Conservation (phyloP, 306 rosid genomes). For the Cucumis melo region DNA sequence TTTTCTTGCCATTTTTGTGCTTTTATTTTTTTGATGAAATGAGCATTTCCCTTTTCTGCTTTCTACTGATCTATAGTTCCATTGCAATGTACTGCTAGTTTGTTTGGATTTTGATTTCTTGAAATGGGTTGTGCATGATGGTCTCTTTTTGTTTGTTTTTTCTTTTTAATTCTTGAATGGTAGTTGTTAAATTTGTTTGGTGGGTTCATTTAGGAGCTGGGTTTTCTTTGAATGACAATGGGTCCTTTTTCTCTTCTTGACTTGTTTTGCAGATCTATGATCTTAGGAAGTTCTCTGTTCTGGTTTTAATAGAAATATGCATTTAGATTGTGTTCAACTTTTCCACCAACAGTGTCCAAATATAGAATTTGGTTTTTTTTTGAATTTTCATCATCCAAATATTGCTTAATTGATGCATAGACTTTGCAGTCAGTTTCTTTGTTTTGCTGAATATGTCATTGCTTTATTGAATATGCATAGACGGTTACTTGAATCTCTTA, state of each 20-base stretch:
- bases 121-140: neutral
- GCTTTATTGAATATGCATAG: too few species aligned
- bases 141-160: neutral
- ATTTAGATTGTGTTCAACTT: too few species aligned
- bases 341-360: too few species aligned
- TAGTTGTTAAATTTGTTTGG: neutral
- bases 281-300: neutral
- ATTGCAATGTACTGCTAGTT: neutral
- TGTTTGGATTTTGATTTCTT: neutral
- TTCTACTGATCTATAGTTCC: neutral
- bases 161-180: neutral
- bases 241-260: neutral
- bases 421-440: too few species aligned
- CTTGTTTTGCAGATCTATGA: neutral
- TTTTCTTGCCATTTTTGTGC: neutral
- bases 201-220: neutral
- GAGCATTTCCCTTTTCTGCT: neutral
- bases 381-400: too few species aligned
- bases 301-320: neutral
- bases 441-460: too few species aligned
- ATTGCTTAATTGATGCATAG: too few species aligned
- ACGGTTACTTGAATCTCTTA: too few species aligned
- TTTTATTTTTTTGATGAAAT: too few species aligned
- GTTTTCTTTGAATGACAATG: neutral
- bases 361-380: too few species aligned